These are phyloP conservation scores for Gossypium schwendimanii DNA, from an alignment of 441 rosid genomes.

Conservation along the genomic window DNA sequence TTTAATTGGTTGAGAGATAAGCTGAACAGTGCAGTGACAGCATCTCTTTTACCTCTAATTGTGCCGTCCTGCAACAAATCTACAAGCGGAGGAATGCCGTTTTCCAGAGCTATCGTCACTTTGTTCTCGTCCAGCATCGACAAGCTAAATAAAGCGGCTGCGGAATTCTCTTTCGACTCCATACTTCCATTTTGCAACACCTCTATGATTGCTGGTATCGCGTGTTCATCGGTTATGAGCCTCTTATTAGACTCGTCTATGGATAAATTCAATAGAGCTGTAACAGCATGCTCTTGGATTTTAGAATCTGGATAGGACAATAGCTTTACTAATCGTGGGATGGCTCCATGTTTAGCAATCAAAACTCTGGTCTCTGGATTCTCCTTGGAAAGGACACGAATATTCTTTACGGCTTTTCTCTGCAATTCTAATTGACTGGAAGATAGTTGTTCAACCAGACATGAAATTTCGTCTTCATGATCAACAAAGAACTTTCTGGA, in stretches of 20 bases:
- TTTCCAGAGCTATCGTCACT: conserved; percentile 38
- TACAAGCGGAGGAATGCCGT: conserved; percentile 58
- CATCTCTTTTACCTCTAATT: conserved; percentile 64
- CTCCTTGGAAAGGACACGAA: conserved; percentile 53
- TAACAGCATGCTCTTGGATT: conserved; percentile 60
- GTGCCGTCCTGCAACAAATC: conserved; percentile 50
- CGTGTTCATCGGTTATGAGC: conserved; percentile 43
- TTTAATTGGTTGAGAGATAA: conserved; percentile 51
- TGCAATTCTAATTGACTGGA: conserved; percentile 38
- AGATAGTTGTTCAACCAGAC: conserved; percentile 42
- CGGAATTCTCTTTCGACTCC: conserved; percentile 74
- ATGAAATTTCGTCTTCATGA: conserved; percentile 33
- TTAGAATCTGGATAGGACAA: conserved; percentile 51
- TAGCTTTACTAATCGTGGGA: conserved; percentile 43
- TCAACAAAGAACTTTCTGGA: conserved; percentile 16
- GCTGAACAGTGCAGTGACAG: conserved; percentile 59
- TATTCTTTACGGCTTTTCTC: conserved; percentile 45
- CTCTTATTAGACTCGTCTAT: conserved; percentile 54
- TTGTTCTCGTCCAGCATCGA: conserved; percentile 76
- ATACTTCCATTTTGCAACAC: conserved; percentile 45
- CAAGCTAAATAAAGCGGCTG: conserved; percentile 71
- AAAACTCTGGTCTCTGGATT: conserved; percentile 53
- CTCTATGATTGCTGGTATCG: conserved; percentile 57
- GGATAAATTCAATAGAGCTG: conserved; percentile 56
- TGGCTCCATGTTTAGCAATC: conserved; percentile 45